A percentile compares a stretch with the other conserved stretches of the same genome.
Conservation (phyloP, 2,329 filamentous ascomycete genomes). For the Reticulascus tulasneorum region DNA sequence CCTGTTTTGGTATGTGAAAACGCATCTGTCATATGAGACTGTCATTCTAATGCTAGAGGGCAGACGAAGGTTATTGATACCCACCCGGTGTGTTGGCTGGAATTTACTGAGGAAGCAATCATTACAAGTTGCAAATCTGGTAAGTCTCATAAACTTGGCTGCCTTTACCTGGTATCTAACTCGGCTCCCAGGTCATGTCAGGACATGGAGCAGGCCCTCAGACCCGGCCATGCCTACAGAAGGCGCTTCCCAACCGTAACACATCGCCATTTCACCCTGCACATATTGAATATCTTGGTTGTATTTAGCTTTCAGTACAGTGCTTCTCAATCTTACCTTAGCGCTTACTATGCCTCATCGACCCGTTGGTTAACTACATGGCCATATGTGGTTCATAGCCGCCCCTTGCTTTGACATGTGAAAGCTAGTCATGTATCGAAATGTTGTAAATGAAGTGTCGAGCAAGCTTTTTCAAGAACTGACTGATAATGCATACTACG, state of each 20-base stretch:
- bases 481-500: no score
- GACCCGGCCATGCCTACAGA: slow-evolving; percentile 15
- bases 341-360: no score
- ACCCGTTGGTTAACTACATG: no score
- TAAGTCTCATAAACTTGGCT: slow-evolving; percentile 46
- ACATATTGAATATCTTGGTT: no score
- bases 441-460: not conserved
- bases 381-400: not conserved
- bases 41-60: not conserved
- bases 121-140: slow-evolving; percentile 89
- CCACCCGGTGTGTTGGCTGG: slow-evolving; percentile 84
- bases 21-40: not conserved
- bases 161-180: slow-evolving; percentile 8
- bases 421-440: no score
- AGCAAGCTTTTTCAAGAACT: no score
- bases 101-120: slow-evolving; percentile 91
- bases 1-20: slow-evolving; percentile 73
- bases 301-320: no score
- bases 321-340: no score
- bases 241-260: slow-evolving; percentile 8
- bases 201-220: slow-evolving; percentile 66
- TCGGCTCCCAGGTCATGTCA: slow-evolving; percentile 56
- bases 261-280: not conserved
- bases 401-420: not conserved
- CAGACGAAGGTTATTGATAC: slow-evolving; percentile 69